Conservation (phyloP, 2,329 filamentous ascomycete genomes). For the Tolypocladium capitatum region DNA sequence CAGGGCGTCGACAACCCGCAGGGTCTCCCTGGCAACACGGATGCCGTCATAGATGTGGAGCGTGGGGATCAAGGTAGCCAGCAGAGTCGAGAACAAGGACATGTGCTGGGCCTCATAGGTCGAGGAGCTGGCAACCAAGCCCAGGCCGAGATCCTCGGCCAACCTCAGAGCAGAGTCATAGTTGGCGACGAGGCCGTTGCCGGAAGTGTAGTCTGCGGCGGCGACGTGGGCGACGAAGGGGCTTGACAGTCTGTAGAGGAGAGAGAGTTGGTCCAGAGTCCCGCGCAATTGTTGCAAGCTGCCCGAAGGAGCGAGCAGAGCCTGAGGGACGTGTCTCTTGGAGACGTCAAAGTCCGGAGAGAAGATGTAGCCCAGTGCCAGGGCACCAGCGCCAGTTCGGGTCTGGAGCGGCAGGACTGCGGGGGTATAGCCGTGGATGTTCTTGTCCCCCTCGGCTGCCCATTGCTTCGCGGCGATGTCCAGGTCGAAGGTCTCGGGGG, state of each 20-base stretch:
- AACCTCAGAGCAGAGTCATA: conserved; percentile 70
- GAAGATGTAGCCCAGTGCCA: conserved; percentile 94
- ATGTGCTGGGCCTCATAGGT: conserved; percentile 92
- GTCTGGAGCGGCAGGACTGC: conserved; percentile 73
- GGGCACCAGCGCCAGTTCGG: conserved; percentile 73
- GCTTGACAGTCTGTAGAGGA: conserved; percentile 83
- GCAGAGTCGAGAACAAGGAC: conserved; percentile 72
- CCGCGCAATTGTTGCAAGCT: conserved; percentile 68
- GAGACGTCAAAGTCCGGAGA: conserved; percentile 88
- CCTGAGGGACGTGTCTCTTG: conserved; percentile 85
- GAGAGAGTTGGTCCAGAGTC: conserved; percentile 80
- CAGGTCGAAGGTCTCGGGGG: conserved; percentile 82
- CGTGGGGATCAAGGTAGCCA: conserved; percentile 67
- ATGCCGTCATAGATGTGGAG: conserved; percentile 84
- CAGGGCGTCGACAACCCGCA: conserved; percentile 69
- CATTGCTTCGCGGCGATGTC: conserved; percentile 73
- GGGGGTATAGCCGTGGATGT: conserved; percentile 71
- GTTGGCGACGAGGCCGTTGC: conserved; percentile 66
- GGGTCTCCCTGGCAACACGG: conserved; percentile 67
- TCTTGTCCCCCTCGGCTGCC: conserved; percentile 55
- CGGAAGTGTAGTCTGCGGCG: conserved; percentile 68
- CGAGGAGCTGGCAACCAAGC: conserved; percentile 71
- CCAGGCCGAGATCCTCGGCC: conserved; percentile 82
- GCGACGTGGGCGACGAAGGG: conserved; percentile 89
- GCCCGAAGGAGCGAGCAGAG: conserved; percentile 74